phyloP scores from a whole-genome alignment of 2,329 filamentous ascomycete species.

The Phaeosphaeria sp. region DNA sequence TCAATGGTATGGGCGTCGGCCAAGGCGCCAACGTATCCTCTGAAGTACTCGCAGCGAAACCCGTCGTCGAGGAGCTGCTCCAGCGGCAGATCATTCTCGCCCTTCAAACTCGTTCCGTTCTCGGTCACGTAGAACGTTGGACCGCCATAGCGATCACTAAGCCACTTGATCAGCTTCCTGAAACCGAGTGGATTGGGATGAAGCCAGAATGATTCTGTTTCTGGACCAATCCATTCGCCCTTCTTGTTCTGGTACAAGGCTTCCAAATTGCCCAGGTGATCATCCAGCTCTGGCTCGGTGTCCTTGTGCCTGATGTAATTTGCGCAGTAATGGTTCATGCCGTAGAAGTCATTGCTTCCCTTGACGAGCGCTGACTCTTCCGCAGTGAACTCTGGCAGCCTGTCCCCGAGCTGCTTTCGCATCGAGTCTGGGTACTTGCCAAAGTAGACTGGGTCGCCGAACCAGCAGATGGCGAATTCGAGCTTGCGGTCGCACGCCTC shows the following conservation, averaged over 20 bases:
- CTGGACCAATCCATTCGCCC: conserved; percentile 77
- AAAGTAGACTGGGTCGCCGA: conserved; percentile 85
- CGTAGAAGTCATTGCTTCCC: conserved; percentile 92
- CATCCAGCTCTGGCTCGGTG: conserved; percentile 65
- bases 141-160: conserved; percentile 73
- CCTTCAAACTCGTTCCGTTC: conserved; percentile 84
- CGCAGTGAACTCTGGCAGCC: conserved; percentile 75
- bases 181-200: conserved; percentile 78
- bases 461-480: conserved; percentile 88
- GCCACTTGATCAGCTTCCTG: conserved; percentile 66
- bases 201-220: conserved; percentile 85
- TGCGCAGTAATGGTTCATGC: conserved; percentile 93
- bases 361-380: conserved; percentile 77
- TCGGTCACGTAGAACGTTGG: conserved; percentile 88
- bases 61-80: conserved; percentile 80
- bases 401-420: conserved; percentile 78
- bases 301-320: conserved; percentile 82
- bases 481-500: conserved; percentile 81
- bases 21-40: conserved; percentile 78
- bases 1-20: conserved; percentile 74
- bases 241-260: conserved; percentile 73
- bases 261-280: conserved; percentile 79
- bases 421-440: conserved; percentile 86
- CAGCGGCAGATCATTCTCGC: conserved; percentile 76
- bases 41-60: conserved; percentile 81